Conservation (phyloP, 176 grass and related monocot species). For the Chloris gayana region DNA sequence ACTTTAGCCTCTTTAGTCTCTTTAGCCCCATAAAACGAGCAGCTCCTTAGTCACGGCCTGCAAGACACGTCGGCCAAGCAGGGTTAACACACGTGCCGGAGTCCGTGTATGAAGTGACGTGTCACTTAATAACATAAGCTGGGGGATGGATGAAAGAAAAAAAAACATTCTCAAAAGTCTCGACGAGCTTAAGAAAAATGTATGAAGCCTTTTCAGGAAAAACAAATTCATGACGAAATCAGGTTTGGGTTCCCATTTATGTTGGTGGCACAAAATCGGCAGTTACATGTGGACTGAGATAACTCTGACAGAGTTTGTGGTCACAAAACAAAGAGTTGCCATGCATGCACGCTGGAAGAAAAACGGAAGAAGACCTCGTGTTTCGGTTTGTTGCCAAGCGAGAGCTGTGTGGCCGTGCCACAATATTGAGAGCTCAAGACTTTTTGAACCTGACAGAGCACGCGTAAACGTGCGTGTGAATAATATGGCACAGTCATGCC, state of each 20-base stretch:
- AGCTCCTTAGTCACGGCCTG: too few relatives aligned
- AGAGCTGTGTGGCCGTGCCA: background rate
- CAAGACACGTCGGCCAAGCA: background rate
- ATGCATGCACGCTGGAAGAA: background rate
- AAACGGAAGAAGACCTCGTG: background rate
- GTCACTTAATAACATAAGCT: background rate
- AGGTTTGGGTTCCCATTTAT: background rate
- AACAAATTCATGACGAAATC: background rate
- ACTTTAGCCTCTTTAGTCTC: too few relatives aligned
- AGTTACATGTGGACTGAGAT: background rate
- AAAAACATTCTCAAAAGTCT: too few relatives aligned
- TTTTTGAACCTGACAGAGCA: too few relatives aligned
- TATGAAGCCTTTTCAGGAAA: too few relatives aligned
- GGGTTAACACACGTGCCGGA: background rate
- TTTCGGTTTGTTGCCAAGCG: background rate
- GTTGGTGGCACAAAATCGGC: background rate
- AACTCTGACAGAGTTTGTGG: background rate
- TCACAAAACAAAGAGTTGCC: background rate
- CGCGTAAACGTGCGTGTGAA: too few relatives aligned
- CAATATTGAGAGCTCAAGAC: background rate
- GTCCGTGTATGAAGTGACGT: background rate
- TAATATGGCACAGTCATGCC: too few relatives aligned
- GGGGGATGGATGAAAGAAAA: too few relatives aligned
- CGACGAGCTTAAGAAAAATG: too few relatives aligned
- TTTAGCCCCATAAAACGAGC: too few relatives aligned